Evolutionary conservation across 176 grass and related monocot genomes (phyloP), one percentile per base, ranked within the genome.

Genomic region (Musa beccarii): DNA sequence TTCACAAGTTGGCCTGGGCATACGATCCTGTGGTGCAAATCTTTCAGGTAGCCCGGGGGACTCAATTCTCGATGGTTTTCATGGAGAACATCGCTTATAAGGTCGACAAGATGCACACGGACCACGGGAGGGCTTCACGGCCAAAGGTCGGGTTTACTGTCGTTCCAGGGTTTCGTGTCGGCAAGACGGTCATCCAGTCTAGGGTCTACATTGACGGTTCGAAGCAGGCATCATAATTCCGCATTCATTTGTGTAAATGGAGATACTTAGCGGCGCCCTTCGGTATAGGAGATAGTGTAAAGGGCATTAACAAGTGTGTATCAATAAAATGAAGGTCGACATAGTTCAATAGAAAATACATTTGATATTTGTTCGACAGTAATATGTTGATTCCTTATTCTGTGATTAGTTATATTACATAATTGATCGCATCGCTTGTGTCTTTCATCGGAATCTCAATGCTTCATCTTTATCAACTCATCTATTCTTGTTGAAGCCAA

Each of bases 121-220:
- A 84, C 72, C 54, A 68, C 0, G 64, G 64, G 25, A 87, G 76
- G 76, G 51, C 19, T 49, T 64, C 0, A 10, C 87, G 86, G 28
- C 86, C 82, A 10, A 94, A n/a, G 86, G 95, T 99, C 0, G 86
- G 90, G 43, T 99, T 99, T 80, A 94, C 90, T 10, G 95, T 99
- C 61, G 89, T 99, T 76, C n/a, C 95, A 0, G 95, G 95, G 1
- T 99, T 99, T 84, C 75, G 80, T 71, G 88, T 99, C 1, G 90
- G 95, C 20, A 86, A 91, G 13, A 99, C 95, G 4, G 86, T 94
- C 56, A 89, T 99, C 79, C 95, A 99, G 50, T 91, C 90, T 85
- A 99, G 83, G 90, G 95, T 99, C 76, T 99, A 99, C 67, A 84
- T 92, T 68, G 91, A 94, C 59, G 67, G 55, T 68, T 64, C 49